Conservation (phyloP, 495 filamentous ascomycete genomes). For the Ascobolus immersus region DNA sequence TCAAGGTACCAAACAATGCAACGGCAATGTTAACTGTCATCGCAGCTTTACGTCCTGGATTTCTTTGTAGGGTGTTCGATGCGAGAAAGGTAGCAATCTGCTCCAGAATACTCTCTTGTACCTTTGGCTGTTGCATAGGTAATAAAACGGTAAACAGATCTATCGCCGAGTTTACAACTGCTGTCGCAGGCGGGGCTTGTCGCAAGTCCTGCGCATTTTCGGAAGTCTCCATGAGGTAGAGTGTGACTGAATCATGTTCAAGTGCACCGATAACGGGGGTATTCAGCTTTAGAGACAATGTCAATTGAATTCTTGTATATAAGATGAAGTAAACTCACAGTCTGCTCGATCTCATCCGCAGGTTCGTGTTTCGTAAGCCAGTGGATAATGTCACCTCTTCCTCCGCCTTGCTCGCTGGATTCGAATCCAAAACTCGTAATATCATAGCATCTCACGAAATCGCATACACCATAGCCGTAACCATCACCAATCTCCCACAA, state of each 20-base stretch:
- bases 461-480: constrained; percentile 74
- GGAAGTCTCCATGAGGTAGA: constrained; percentile 37
- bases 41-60: constrained; percentile 66
- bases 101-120: constrained; percentile 87
- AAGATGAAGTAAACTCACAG: constrained; percentile 21
- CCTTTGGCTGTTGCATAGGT: constrained; percentile 60
- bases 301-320: background rate
- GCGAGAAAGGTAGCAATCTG: constrained; percentile 71
- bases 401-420: constrained; percentile 40
- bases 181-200: constrained; percentile 69
- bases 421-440: constrained; percentile 30
- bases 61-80: constrained; percentile 52
- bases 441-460: constrained; percentile 54
- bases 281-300: constrained; percentile 17
- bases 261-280: constrained; percentile 30
- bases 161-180: constrained; percentile 82
- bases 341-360: constrained; percentile 44
- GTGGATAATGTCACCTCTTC: constrained; percentile 24
- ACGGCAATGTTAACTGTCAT: constrained; percentile 74
- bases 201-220: constrained; percentile 19
- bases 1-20: constrained; percentile 52
- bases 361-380: constrained; percentile 37
- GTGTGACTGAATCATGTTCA: constrained; percentile 67
- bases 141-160: constrained; percentile 74
- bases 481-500: constrained; percentile 93